Evolutionary conservation across 108 stramenopile genomes (phyloP), one percentile per base, ranked within the genome.

Genomic region (Conticribra guillardii): DNA sequence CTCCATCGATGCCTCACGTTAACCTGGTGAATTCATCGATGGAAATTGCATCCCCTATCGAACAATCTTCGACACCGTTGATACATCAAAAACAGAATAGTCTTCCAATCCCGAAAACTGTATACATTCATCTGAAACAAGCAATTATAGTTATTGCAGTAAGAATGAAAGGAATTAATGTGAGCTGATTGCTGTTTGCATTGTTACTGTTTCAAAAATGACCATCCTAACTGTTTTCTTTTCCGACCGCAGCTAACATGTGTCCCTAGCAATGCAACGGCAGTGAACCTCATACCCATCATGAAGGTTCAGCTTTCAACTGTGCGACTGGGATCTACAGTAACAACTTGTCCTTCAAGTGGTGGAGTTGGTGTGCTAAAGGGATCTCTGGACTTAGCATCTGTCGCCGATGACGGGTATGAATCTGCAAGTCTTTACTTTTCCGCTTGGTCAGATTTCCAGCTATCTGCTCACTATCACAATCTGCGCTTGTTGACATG

Each of bases 401-500:
- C 24, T 29, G n/a, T n/a, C n/a, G n/a, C n/a, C n/a, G 30, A 26
- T 53, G 8, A 41, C 8, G 37, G 37, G 5, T 41, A 41, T 11
- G 8, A 41, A 41, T 9, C 8, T 41, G 37, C 45, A 54, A 26
- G 50, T 46, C 44, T 71, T 27, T 59, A 62, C 26, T 57, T 81
- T 46, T 76, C 57, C 15, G 69, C 72, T n/a, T 87, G 86, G 82
- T 24, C 83, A 9, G 64, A 57, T 14, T 81, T 60, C 67, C 54
- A 85, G 44, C 28, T 89, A 16, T 67, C 72, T 9, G 87, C 84
- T n/a, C 73, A 82, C 49, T 91, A 88, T 79, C 87, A 88, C 74
- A 94, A 94, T 41, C 68, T 84, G 1, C 65, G 85, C 4, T 72
- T 94, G 3, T 87, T 88, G 31, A 80, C 80, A 17, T 94, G 90